Base-by-base conservation (phyloP, 177 flowering plant species). In the Vitis hybrid region DNA sequence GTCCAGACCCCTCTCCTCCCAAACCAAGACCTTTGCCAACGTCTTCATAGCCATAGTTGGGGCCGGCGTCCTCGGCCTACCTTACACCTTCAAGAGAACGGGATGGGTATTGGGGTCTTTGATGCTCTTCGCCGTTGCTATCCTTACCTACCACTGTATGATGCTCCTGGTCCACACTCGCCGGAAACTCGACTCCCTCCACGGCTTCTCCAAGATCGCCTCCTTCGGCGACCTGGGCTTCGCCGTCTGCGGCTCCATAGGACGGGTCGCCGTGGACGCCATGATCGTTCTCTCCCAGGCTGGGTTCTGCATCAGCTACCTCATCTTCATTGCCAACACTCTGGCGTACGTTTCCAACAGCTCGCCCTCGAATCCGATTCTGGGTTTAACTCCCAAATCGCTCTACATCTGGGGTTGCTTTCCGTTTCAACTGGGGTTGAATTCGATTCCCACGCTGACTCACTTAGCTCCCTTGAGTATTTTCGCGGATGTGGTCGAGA, bases 391-490 rank as follows among this genome's bases (percentile, higher is more conserved):
- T n/a, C 83, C 91, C 2, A 88, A 86, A 62, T 51, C 71, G 1
- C 13, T 88, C 6, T 89, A 82, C 68, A 63, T 94, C 14, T 89
- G 96, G 97, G 80, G 83, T 9, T 79, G 90, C 73, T 86, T 91
- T 30, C 97, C 97, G 0, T 89, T 91, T 51, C 97, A 94, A 56
- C 66, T 94, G 68, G 97, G 90, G 11, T 68, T 91, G 66, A 91
- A 90, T 75, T 86, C 97, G 19, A 85, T 94, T 51, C 87, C 89
- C 1, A 84, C 91, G 0, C 75, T 94, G 54, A 94, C 98, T 75
- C 92, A 87, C 80, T 75, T 94, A 51, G 98, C 98, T 23, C 98
- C 96, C 68, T 51, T 93, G 79, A 91, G 94, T 71, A 91, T 93
- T 11, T 93, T 93, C 65, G 98, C 98, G 4, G 98, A 93, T 59